These are phyloP conservation scores for Kitagawia praeruptora DNA, from an alignment of 129 eudicot genomes.

Conservation along the genomic window DNA sequence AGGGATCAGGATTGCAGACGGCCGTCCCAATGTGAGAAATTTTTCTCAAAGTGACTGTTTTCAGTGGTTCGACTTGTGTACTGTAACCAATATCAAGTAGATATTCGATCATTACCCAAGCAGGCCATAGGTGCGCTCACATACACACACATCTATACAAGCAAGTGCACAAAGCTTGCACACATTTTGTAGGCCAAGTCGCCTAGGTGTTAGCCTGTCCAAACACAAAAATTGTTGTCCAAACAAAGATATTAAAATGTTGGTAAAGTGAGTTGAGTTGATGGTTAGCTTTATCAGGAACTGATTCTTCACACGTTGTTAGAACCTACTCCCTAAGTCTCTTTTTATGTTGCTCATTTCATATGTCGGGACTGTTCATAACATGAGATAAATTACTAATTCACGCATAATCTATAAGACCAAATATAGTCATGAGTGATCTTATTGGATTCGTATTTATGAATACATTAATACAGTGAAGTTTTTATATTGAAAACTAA, in stretches of 20 bases:
- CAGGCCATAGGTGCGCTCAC: too few relatives aligned
- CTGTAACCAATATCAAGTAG: not conserved
- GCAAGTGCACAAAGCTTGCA: too few relatives aligned
- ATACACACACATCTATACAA: too few relatives aligned
- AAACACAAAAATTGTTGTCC: not conserved
- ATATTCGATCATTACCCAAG: not conserved
- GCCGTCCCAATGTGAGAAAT: not conserved
- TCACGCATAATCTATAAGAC: too few relatives aligned
- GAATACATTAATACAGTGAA: too few relatives aligned
- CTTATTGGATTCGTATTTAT: too few relatives aligned
- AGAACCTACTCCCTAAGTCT: too few relatives aligned
- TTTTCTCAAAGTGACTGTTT: not conserved
- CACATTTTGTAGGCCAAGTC: not conserved
- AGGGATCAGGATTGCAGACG: not conserved
- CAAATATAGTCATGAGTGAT: too few relatives aligned
- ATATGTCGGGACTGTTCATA: too few relatives aligned
- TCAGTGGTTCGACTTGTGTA: not conserved
- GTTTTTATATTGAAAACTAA: too few relatives aligned
- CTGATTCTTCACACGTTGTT: slow-evolving; percentile 23
- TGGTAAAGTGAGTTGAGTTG: slow-evolving; percentile 7
- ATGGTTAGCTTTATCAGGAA: slow-evolving; percentile 5
- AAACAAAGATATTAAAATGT: not conserved
- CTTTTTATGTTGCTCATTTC: too few relatives aligned
- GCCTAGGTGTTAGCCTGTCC: not conserved
- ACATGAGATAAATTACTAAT: too few relatives aligned